phyloP scores from a whole-genome alignment of 208 protist species.

The Novymonas esmeraldas region DNA sequence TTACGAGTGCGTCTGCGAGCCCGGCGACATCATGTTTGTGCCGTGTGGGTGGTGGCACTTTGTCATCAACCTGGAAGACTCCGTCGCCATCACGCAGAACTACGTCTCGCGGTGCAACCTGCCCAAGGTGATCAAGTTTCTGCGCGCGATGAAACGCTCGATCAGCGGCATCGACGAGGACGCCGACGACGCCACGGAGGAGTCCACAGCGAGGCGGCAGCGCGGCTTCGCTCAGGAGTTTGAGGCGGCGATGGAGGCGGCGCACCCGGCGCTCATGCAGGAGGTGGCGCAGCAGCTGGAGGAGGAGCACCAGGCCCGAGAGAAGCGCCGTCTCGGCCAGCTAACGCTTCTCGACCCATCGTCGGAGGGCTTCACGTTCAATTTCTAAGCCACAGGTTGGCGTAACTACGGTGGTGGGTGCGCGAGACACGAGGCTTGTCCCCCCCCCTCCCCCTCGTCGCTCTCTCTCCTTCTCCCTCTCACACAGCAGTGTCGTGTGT shows the following conservation, averaged over 20 bases:
- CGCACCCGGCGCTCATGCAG: slow-evolving; percentile 63
- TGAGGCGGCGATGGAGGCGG: slow-evolving; percentile 47
- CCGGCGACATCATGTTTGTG: slow-evolving; percentile 91
- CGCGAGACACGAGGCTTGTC: background rate
- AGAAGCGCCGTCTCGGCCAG: slow-evolving; percentile 42
- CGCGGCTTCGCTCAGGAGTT: slow-evolving; percentile 73
- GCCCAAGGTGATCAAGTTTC: slow-evolving; percentile 80
- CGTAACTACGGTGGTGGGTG: background rate
- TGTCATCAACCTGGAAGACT: slow-evolving; percentile 89
- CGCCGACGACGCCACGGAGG: slow-evolving; percentile 49
- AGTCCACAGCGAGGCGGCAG: slow-evolving; percentile 47
- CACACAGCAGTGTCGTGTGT: too few relatives aligned
- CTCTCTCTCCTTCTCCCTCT: too few relatives aligned
- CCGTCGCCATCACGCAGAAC: slow-evolving; percentile 91
- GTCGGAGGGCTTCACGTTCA: slow-evolving; percentile 75
- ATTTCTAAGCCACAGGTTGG: slow-evolving; percentile 47
- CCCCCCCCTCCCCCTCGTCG: too few relatives aligned
- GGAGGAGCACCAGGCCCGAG: slow-evolving; percentile 52
- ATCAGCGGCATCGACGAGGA: slow-evolving; percentile 91
- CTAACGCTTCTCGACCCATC: slow-evolving; percentile 56
- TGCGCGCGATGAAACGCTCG: slow-evolving; percentile 76
- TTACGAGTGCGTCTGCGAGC: slow-evolving; percentile 86
- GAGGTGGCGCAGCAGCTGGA: slow-evolving; percentile 55
- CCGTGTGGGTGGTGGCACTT: slow-evolving; percentile 93
- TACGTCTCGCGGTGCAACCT: slow-evolving; percentile 86